A percentile compares a stretch with the other conserved stretches of the same genome.
Conservation (phyloP, 2,329 filamentous ascomycete species). For the Aureobasidium sp. region DNA sequence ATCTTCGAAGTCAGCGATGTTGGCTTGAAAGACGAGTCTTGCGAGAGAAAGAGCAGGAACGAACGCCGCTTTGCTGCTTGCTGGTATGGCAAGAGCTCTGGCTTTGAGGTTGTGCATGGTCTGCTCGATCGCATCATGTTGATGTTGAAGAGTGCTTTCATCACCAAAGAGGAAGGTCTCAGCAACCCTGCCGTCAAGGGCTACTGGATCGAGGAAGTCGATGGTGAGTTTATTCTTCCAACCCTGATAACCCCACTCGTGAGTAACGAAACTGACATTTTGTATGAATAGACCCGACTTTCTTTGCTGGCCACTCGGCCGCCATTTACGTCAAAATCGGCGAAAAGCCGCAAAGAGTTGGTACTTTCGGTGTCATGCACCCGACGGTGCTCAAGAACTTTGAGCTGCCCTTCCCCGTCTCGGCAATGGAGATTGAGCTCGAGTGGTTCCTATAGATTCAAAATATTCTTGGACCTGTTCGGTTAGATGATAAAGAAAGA, state of each 20-base stretch:
- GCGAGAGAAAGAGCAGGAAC: conserved; percentile 83
- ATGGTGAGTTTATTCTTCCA: conserved; percentile 45
- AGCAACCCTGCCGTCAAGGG: conserved; percentile 41
- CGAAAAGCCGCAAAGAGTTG: conserved; percentile 63
- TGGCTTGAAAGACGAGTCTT: conserved; percentile 73
- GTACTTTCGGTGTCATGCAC: conserved; percentile 89
- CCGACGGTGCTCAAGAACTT: conserved; percentile 90
- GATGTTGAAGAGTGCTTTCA: conserved; percentile 80
- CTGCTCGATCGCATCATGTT: conserved; percentile 83
- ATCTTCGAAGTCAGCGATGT: conserved; percentile 90
- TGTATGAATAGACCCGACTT: too few species aligned
- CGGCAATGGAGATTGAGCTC: conserved; percentile 43
- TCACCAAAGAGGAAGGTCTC: conserved; percentile 65
- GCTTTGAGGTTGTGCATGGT: conserved; percentile 93
- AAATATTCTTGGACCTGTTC: not conserved
- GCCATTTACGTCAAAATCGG: conserved; percentile 73
- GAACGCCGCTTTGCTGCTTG: conserved; percentile 94
- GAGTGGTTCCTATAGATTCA: conserved; percentile 12
- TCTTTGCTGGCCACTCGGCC: conserved; percentile 83
- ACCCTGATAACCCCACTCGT: too few species aligned
- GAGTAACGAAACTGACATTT: conserved; percentile 11
- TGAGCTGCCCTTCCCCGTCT: conserved; percentile 87
- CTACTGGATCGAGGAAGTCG: conserved; percentile 92
- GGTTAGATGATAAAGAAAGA: not conserved
- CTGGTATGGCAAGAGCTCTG: conserved; percentile 87